phyloP scores from a whole-genome alignment of 371 early-diverging fungal genomes.

The Rhizopus delemar region DNA sequence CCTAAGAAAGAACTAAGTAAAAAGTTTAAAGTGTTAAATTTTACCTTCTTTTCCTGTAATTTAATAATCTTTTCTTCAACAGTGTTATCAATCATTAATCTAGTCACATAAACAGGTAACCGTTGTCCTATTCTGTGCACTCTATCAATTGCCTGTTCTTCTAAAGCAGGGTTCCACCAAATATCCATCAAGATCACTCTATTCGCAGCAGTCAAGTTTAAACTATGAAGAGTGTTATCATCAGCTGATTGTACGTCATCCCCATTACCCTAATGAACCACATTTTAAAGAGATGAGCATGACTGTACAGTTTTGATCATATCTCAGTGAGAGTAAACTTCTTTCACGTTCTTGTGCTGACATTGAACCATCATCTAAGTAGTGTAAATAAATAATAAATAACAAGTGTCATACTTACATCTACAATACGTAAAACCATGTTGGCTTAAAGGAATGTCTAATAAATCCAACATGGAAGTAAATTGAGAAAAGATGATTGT shows the following conservation, averaged over 20 bases:
- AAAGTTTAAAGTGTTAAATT: background rate
- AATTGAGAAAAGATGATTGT: constrained; percentile 90
- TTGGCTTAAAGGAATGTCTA: constrained; percentile 67
- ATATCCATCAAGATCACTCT: constrained; percentile 76
- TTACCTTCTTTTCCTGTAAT: constrained; percentile 54
- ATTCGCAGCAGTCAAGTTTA: constrained; percentile 75
- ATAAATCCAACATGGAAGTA: constrained; percentile 73
- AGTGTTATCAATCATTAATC: constrained; percentile 58
- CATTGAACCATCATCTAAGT: constrained; percentile 53
- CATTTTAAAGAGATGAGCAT: constrained; percentile 72
- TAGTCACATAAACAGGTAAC: constrained; percentile 58
- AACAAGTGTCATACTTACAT: constrained; percentile 43
- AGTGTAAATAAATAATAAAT: constrained; percentile 34
- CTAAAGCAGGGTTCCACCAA: constrained; percentile 90
- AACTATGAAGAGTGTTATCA: constrained; percentile 33
- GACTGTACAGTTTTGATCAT: constrained; percentile 56
- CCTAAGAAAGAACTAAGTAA: constrained; percentile 21
- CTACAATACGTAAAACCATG: constrained; percentile 61
- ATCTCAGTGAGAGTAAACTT: constrained; percentile 48
- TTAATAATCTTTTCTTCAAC: constrained; percentile 67
- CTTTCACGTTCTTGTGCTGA: constrained; percentile 46
- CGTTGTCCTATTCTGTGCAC: constrained; percentile 85
- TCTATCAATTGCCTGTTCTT: constrained; percentile 89
- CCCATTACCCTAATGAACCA: constrained; percentile 66
- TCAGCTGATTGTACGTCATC: background rate